phyloP scores from a whole-genome alignment of 2,329 filamentous ascomycete species.

The Cladosporium sp. region DNA sequence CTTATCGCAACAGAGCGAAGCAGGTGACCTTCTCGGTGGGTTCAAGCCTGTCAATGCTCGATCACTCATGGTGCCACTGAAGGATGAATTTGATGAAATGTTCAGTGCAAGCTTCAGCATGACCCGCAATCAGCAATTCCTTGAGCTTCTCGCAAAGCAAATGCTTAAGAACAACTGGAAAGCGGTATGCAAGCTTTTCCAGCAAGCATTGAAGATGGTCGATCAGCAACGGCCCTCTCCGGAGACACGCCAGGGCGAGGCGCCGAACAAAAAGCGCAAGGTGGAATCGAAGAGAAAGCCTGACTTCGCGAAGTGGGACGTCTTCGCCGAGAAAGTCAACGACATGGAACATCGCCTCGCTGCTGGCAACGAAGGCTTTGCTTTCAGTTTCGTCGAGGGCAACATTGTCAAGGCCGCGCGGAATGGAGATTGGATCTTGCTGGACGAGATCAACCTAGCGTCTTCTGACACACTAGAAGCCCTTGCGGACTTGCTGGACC shows the following conservation, averaged over 20 bases:
- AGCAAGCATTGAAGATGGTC: conserved; percentile 84
- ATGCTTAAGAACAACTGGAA: conserved; percentile 81
- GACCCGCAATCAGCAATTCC: conserved; percentile 81
- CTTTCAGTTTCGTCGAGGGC: conserved; percentile 93
- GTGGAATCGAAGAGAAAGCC: conserved; percentile 49
- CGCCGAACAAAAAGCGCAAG: conserved; percentile 69
- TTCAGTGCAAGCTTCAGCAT: conserved; percentile 84
- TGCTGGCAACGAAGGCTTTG: conserved; percentile 69
- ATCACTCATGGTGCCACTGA: conserved; percentile 79
- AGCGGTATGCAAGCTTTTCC: conserved; percentile 81
- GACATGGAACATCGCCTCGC: conserved; percentile 78
- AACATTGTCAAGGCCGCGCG: conserved; percentile 94
- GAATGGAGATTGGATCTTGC: conserved; percentile 93
- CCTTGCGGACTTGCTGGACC: conserved; percentile 80
- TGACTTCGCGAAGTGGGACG: conserved; percentile 66
- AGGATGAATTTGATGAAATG: conserved; percentile 89
- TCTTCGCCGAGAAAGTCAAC: conserved; percentile 68
- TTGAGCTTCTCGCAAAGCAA: conserved; percentile 74
- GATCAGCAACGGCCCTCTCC: conserved; percentile 52
- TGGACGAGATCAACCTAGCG: conserved; percentile 96
- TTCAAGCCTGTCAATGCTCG: conserved; percentile 94
- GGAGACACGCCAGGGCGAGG: conserved; percentile 48
- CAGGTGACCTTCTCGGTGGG: conserved; percentile 88
- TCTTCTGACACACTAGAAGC: conserved; percentile 93
- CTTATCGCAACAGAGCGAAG: conserved; percentile 95